Evolutionary conservation across 768 basidiomycete species (phyloP), one percentile per base, ranked within the genome.

Genomic region (Mycena galericulata): DNA sequence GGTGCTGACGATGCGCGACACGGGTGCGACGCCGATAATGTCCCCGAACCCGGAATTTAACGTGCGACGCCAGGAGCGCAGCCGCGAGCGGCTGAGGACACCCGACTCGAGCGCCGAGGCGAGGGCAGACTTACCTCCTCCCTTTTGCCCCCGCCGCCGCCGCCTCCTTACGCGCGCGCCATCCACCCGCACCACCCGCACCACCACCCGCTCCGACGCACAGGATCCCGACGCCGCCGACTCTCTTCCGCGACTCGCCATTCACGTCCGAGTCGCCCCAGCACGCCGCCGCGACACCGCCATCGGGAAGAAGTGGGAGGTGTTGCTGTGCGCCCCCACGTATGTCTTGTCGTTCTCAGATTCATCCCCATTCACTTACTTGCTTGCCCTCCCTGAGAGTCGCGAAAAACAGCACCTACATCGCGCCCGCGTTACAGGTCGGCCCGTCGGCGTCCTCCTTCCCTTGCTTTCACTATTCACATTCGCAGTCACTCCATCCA

Each of bases 371-470:
- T n/a, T 70, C 9, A 65, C 22, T 64, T 53, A 20, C n/a, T 43
- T n/a, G 40, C 61, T 67, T 69, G 68, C 64, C 36, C 27, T 7
- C n/a, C 18, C 22, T 27, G 66, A 93, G 92, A n/a, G 86, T 92
- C 73, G 81, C 88, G 20, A 91, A 89, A 71, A 84, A 81, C 72
- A 90, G 90, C 65, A 92, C 89, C 0, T 92, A 92, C 74, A 86
- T 92, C 22, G 89, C 90, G 7, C 51, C 46, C 15, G 70, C 70
- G 26, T 45, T 72, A 59, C 70, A 72, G 43, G 70, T 67, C 84
- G 85, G 67, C 80, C 90, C 38, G 83, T 83, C 12, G 82, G 85
- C 3, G 89, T 22, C 76, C 80, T 45, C 76, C 49, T 46, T 72
- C 3, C 63, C 71, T n/a, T n/a, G n/a, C n/a, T n/a, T n/a, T n/a